A percentile compares a stretch with the other conserved stretches of the same genome.
phyloP scores from a whole-genome alignment of 805 yeast genomes.

The Ogataea siamensis region DNA sequence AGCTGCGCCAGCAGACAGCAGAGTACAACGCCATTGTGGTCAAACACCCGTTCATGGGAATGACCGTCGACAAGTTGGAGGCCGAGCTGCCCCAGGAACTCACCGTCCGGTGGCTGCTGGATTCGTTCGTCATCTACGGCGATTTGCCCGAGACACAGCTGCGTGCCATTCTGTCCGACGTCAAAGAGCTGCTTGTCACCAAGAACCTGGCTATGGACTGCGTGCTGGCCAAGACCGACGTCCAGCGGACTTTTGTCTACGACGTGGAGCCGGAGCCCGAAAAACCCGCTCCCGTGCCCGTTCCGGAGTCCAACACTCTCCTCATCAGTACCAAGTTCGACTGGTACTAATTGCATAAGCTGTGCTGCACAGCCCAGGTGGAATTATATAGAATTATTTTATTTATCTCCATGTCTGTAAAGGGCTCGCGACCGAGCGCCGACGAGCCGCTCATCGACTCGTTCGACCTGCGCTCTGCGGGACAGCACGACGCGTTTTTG shows the following conservation, averaged over 20 bases:
- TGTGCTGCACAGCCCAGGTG: constrained; percentile 8
- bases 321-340: constrained; percentile 10
- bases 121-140: constrained; percentile 41
- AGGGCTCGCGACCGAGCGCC: constrained; percentile 3
- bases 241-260: constrained; percentile 34
- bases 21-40: constrained; percentile 54
- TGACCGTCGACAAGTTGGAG: constrained; percentile 45
- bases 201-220: constrained; percentile 51
- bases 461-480: constrained; percentile 1
- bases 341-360: constrained; percentile 5
- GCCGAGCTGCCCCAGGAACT: constrained; percentile 28
- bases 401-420: not conserved
- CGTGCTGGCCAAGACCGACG: constrained; percentile 43
- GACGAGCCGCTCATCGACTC: not conserved
- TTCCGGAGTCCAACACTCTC: not conserved
- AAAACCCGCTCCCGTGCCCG: not conserved
- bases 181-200: constrained; percentile 36
- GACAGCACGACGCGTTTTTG: constrained; percentile 8
- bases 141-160: constrained; percentile 35
- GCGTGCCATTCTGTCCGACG: constrained; percentile 40
- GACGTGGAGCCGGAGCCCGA: constrained; percentile 7
- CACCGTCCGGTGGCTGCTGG: constrained; percentile 41
- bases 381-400: not conserved
- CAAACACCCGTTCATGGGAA: constrained; percentile 52
- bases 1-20: constrained; percentile 22